Evolutionary conservation across 1,284 basidiomycete species (phyloP).

Genomic region (Volvariella volvacea): DNA sequence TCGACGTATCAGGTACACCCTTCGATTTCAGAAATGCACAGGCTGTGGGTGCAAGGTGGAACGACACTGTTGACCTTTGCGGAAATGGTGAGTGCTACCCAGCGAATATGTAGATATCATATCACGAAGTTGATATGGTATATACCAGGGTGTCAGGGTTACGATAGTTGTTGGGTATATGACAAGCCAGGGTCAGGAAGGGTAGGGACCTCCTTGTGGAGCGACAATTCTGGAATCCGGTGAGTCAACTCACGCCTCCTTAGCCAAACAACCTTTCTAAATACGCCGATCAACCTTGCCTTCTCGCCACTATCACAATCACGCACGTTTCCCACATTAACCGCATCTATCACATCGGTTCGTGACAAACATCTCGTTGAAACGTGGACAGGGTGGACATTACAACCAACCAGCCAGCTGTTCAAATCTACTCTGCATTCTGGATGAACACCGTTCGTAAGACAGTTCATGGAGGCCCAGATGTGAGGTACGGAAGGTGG

Average conservation of each 20-base stretch:
- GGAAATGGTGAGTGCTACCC: constrained; percentile 22
- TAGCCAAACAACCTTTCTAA: background rate
- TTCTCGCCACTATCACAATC: too few relatives aligned
- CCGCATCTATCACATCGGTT: too few relatives aligned
- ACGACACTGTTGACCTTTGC: constrained; percentile 33
- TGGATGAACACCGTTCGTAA: constrained; percentile 43
- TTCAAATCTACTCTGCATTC: constrained; percentile 41
- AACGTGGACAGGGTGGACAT: constrained; percentile 35
- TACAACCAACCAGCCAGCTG: constrained; percentile 38
- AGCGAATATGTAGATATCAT: background rate
- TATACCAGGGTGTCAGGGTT: constrained; percentile 30
- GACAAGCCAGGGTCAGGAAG: constrained; percentile 21
- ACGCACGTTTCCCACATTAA: too few relatives aligned
- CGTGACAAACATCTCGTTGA: too few relatives aligned
- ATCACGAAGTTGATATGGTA: background rate
- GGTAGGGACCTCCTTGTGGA: constrained; percentile 32
- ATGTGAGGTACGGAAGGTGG: constrained; percentile 33
- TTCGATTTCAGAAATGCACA: constrained; percentile 40
- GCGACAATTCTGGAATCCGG: constrained; percentile 43
- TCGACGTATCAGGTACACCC: constrained; percentile 29
- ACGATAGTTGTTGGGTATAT: constrained; percentile 42
- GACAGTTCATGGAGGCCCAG: constrained; percentile 41
- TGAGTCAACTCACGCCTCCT: constrained; percentile 11
- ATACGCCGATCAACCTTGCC: too few relatives aligned
- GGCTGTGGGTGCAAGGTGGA: constrained; percentile 34